These are phyloP conservation scores for Xanthoconium separans DNA, from an alignment of 1,284 basidiomycete species.

Conservation along the genomic window DNA sequence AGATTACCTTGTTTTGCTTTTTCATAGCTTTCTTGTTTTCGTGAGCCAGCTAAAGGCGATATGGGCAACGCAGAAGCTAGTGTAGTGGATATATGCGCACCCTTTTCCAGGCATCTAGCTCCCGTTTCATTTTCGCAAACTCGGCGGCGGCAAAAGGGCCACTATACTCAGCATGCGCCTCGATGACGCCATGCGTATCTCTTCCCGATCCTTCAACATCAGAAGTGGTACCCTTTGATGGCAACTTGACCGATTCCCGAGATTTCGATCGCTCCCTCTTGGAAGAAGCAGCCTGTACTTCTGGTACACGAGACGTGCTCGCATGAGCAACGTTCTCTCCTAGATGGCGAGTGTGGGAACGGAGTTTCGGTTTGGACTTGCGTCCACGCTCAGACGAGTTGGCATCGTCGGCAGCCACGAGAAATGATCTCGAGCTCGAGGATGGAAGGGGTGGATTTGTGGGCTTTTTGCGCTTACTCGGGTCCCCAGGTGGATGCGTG, in stretches of 20 bases:
- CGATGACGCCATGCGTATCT: slow-evolving; percentile 14
- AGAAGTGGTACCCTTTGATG: slow-evolving; percentile 20
- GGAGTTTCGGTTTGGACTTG: slow-evolving; percentile 30
- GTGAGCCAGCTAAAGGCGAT: slow-evolving; percentile 37
- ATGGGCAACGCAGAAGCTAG: slow-evolving; percentile 25
- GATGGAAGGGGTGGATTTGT: slow-evolving; percentile 16
- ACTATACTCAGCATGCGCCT: slow-evolving; percentile 29
- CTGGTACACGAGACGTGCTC: slow-evolving; percentile 13
- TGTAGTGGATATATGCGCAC: slow-evolving; percentile 35
- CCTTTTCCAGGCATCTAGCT: slow-evolving; percentile 46
- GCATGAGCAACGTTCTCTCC: slow-evolving; percentile 22
- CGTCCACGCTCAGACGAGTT: slow-evolving; percentile 31
- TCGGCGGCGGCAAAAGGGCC: slow-evolving; percentile 34
- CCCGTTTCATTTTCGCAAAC: slow-evolving; percentile 37
- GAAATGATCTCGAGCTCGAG: slow-evolving; percentile 23
- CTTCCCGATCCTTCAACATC: slow-evolving; percentile 29
- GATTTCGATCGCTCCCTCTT: slow-evolving; percentile 33
- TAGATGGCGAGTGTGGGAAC: slow-evolving; percentile 27
- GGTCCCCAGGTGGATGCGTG: slow-evolving; percentile 14
- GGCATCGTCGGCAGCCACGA: slow-evolving; percentile 27
- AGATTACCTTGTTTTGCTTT: slow-evolving; percentile 56
- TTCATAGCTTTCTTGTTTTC: slow-evolving; percentile 52
- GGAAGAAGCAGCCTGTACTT: slow-evolving; percentile 2
- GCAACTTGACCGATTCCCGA: slow-evolving; percentile 25
- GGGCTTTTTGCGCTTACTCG: slow-evolving; percentile 32